Base-by-base conservation (phyloP, 805 yeast species). In the Metschnikowia colocasiae region DNA sequence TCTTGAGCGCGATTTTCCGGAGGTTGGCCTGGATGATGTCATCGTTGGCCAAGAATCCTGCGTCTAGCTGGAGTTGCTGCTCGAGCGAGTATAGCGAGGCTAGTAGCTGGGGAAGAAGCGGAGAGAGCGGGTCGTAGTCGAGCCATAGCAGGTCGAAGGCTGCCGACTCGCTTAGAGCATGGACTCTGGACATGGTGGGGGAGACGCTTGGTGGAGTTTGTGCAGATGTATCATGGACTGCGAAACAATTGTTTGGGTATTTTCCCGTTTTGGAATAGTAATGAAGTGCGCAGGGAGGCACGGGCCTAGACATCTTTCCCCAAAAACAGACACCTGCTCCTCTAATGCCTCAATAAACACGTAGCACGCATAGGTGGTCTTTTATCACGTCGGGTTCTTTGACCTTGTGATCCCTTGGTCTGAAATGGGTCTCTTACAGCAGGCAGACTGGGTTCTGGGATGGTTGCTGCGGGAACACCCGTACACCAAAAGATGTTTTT, bases 21-120 rank as follows among this genome's bases (percentile, higher is more conserved):
- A 39, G 42, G 16, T 39, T 39, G 12, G 42, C 26, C 34, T 30
- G 42, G 26, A 46, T 46, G 35, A 41, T 31, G 9, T 43, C 31
- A 23, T 46, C 50, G n/a, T 33, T 40, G 32, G 45, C 25, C 18
- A 47, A 38, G 25, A 39, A 38, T 27, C 48, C 45, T 2, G 38
- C 38, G 10, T 36, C 18, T 19, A 47, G 40, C 20, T 18, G 31
- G 23, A 47, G 45, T 12, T 39, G 40, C 10, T 19, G 35, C 30
- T 47, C 50, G 6, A 47, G 26, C 12, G 27, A 36, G n/a, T 13
- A 36, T 5, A 47, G 36, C 26, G 46, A 30, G 16, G 27, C 30
- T 19, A 32, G 22, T 7, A 46, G 35, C 37, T 31, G 43, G 20
- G 43, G 42, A n/a, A 39, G 22, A 15, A 39, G 42, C 2, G 42